These are phyloP conservation scores for Candida sphagnicola DNA, from an alignment of 805 yeast species.

Conservation along the genomic window DNA sequence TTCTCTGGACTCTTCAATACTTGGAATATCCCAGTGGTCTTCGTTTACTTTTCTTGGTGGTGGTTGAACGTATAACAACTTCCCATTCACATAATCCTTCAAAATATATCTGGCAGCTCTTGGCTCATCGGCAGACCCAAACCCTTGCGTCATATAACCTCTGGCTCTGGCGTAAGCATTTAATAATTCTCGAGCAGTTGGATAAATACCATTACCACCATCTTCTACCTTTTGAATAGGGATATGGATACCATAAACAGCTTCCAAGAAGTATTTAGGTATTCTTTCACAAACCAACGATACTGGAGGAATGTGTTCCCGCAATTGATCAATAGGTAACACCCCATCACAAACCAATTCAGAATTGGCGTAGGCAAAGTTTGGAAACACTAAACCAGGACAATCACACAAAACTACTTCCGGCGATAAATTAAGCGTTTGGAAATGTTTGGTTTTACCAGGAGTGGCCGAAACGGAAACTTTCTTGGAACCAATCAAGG, in stretches of 20 bases:
- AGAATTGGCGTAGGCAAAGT: conserved; percentile 93
- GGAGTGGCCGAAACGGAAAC: conserved; percentile 99
- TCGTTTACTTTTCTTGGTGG: conserved; percentile 68
- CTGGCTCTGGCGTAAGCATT: conserved; percentile 94
- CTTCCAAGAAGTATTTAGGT: conserved; percentile 86
- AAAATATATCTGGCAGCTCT: conserved; percentile 89
- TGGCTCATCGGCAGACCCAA: conserved; percentile 94
- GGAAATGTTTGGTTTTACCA: conserved; percentile 98
- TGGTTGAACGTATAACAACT: conserved; percentile 76
- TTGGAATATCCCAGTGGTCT: conserved; percentile 54
- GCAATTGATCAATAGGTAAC: conserved; percentile 93
- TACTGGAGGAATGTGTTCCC: conserved; percentile 88
- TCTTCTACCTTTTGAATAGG: conserved; percentile 71
- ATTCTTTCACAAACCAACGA: conserved; percentile 82
- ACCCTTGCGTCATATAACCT: conserved; percentile 96
- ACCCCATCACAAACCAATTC: conserved; percentile 98
- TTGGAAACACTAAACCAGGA: conserved; percentile 98
- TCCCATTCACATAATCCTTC: conserved; percentile 94
- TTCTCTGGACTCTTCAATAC: conserved; percentile 32
- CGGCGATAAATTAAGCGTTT: conserved; percentile 82
- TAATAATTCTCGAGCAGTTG: conserved; percentile 84
- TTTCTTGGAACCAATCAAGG: conserved; percentile 91
- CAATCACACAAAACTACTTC: conserved; percentile 91
- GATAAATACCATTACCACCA: conserved; percentile 78
- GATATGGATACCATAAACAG: conserved; percentile 88